Evolutionary conservation across 192 early-diverging fungal species (phyloP), one percentile per base, ranked within the genome.

Genomic region (Podochytrium sp.): DNA sequence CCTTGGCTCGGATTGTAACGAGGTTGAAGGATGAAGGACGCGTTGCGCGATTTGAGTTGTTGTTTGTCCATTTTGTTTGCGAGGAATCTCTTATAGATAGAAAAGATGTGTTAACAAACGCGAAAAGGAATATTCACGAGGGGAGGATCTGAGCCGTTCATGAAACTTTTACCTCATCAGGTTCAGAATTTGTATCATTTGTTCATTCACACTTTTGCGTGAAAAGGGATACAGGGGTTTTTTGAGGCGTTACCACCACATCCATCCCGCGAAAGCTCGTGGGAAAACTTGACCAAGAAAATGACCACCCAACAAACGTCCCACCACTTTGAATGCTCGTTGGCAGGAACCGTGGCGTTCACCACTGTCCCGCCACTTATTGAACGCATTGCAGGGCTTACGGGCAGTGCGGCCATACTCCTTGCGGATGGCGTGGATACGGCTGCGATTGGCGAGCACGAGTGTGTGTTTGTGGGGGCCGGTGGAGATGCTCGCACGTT

Each of bases 11-110:
- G 10, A 60, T 71, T 29, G 69, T 38, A 6, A 23, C 30, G 5
- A 57, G 47, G 60, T 30, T 71, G 5, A 37, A 59, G 25, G 69
- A 71, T 33, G n/a, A 43, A 23, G 69, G 69, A n/a, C n/a, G n/a
- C n/a, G n/a, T n/a, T n/a, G n/a, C n/a, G n/a, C n/a, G n/a, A n/a
- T n/a, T n/a, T n/a, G n/a, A n/a, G n/a, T n/a, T n/a, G n/a, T n/a
- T n/a, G n/a, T n/a, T n/a, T n/a, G n/a, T n/a, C n/a, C n/a, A n/a
- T n/a, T n/a, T n/a, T n/a, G n/a, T n/a, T n/a, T n/a, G n/a, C n/a
- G n/a, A n/a, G n/a, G n/a, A n/a, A n/a, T n/a, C n/a, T n/a, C n/a
- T n/a, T n/a, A n/a, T n/a, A n/a, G n/a, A n/a, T n/a, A n/a, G n/a
- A n/a, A n/a, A n/a, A n/a, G n/a, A n/a, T n/a, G n/a, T n/a, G n/a